phyloP scores from a whole-genome alignment of 306 rosid genomes.

The Canavalia ensiformis region DNA sequence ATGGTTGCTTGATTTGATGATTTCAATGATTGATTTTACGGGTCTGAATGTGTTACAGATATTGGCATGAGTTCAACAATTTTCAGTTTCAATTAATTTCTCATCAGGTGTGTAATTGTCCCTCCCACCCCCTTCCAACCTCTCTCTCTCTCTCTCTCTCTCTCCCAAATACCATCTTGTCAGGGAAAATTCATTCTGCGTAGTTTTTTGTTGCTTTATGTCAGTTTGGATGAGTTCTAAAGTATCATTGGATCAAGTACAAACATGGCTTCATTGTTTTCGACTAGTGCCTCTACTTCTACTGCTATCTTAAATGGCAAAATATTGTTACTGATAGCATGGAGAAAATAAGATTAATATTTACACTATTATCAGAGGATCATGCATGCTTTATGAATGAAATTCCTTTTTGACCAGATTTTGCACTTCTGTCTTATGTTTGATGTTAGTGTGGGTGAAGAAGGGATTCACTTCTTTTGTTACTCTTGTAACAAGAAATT shows the following conservation, averaged over 20 bases:
- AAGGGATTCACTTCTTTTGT: slow-evolving; percentile 4
- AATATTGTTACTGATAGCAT: slow-evolving; percentile 1
- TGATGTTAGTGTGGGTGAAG: neutral
- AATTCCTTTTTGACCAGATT: neutral
- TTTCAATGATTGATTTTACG: slow-evolving; percentile 42
- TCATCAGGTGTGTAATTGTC: slow-evolving; percentile 71
- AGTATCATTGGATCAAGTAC: neutral
- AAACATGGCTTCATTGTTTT: slow-evolving; percentile 17
- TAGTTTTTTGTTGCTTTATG: slow-evolving; percentile 2
- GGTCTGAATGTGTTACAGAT: slow-evolving; percentile 66
- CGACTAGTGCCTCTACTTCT: neutral
- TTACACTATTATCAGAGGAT: neutral
- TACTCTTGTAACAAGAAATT: slow-evolving; percentile 36
- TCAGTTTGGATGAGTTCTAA: slow-evolving; percentile 28
- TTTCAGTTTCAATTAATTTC: slow-evolving; percentile 94
- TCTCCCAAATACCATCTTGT: neutral
- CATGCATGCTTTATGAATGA: slow-evolving; percentile 29
- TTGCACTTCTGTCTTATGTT: neutral
- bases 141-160: no score
- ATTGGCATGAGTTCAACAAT: slow-evolving; percentile 96
- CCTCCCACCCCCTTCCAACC: neutral
- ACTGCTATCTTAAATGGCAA: neutral
- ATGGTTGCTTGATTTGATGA: slow-evolving; percentile 46
- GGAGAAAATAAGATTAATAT: slow-evolving; percentile 25
- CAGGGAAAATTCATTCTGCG: slow-evolving; percentile 5